Conservation (phyloP, 2,329 filamentous ascomycete genomes). For the Fusarium xylarioides region DNA sequence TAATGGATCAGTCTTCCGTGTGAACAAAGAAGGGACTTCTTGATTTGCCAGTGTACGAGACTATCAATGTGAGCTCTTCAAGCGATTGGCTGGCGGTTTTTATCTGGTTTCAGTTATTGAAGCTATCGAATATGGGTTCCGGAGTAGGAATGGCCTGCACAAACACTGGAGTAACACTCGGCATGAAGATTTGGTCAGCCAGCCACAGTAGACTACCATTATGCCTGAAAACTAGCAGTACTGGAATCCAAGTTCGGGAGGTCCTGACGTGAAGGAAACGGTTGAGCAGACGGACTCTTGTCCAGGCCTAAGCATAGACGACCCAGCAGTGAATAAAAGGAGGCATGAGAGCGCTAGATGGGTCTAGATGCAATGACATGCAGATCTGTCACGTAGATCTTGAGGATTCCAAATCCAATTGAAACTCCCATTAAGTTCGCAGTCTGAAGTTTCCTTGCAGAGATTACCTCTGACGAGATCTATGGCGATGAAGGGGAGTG, state of each 20-base stretch:
- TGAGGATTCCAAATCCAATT: neutral
- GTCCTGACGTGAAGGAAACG: neutral
- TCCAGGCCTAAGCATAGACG: neutral
- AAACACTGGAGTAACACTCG: constrained; percentile 2
- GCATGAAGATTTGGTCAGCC: constrained; percentile 18
- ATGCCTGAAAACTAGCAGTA: constrained; percentile 8
- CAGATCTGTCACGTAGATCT: neutral
- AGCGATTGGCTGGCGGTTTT: neutral
- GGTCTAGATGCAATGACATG: neutral
- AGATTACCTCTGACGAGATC: neutral
- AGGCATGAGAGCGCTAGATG: constrained; percentile 3
- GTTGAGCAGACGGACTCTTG: neutral
- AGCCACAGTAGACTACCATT: constrained; percentile 24
- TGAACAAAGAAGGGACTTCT: neutral
- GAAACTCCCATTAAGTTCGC: neutral
- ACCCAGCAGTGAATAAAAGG: neutral
- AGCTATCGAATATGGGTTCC: constrained; percentile 9
- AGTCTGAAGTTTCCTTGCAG: neutral
- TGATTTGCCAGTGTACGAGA: neutral
- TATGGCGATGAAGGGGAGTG: neutral
- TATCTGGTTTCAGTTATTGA: neutral
- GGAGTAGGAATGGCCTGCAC: constrained; percentile 26
- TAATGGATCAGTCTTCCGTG: neutral
- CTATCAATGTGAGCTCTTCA: neutral
- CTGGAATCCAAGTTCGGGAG: neutral